Percentiles rank a stretch among this genome's conserved stretches.
These are phyloP conservation scores for Houttuynia cordata DNA, from an alignment of 164 flowering plant genomes.

Conservation along the genomic window DNA sequence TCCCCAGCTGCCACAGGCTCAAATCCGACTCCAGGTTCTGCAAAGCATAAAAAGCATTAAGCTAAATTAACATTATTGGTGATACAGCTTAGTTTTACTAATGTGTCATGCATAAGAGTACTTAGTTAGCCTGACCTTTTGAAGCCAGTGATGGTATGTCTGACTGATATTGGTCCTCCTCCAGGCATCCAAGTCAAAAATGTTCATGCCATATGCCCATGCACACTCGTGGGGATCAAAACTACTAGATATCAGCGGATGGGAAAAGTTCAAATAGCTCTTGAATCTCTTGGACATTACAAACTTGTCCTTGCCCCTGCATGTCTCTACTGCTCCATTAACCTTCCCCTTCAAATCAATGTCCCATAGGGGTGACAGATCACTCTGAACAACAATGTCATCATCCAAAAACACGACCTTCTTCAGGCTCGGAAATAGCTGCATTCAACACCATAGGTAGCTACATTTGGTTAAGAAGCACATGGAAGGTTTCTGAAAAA, in stretches of 20 bases:
- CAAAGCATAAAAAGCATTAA: conserved; percentile 2
- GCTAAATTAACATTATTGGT: background rate
- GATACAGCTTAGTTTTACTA: background rate
- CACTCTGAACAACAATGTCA: conserved; percentile 84
- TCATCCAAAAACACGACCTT: conserved; percentile 94
- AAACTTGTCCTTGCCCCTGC: conserved; percentile 76
- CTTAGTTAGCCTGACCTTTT: conserved; percentile 30
- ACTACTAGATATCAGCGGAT: conserved; percentile 55
- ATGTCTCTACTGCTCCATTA: conserved; percentile 97
- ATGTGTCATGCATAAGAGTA: background rate
- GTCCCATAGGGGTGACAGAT: conserved; percentile 87
- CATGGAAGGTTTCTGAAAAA: background rate
- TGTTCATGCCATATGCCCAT: conserved; percentile 99
- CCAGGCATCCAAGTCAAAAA: conserved; percentile 88
- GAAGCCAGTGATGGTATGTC: conserved; percentile 76
- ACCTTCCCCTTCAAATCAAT: conserved; percentile 85
- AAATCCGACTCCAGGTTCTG: conserved; percentile 93
- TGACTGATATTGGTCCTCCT: conserved; percentile 73
- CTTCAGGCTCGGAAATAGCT: conserved; percentile 82
- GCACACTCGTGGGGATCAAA: conserved; percentile 87
- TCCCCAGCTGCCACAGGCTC: conserved; percentile 93
- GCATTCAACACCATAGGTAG: conserved; percentile 18
- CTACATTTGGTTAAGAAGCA: background rate
- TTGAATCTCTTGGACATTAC: conserved; percentile 86
- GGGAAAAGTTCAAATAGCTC: conserved; percentile 92